phyloP scores from a whole-genome alignment of 2,329 filamentous ascomycete species.

The Curvularia hawaiiensis region DNA sequence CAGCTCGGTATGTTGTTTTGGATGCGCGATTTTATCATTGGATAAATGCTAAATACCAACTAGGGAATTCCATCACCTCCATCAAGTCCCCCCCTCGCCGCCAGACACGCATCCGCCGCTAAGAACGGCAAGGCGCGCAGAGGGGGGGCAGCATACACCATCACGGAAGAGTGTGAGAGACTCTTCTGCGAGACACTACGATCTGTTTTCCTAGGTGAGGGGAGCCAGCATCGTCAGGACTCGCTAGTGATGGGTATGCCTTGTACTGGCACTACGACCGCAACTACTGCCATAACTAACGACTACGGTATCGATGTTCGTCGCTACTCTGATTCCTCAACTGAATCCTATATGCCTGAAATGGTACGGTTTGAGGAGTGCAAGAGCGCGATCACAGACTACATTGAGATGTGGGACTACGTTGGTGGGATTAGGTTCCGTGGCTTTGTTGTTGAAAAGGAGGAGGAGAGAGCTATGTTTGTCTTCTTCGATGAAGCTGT shows the following conservation, averaged over 20 bases:
- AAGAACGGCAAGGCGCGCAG: constrained; percentile 56
- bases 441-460: constrained; percentile 77
- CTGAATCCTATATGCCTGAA: constrained; percentile 44
- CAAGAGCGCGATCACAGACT: constrained; percentile 58
- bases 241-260: constrained; percentile 84
- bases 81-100: constrained; percentile 85
- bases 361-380: constrained; percentile 21
- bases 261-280: constrained; percentile 8
- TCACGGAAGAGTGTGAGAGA: constrained; percentile 99
- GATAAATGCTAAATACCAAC: constrained; percentile 3
- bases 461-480: constrained; percentile 76
- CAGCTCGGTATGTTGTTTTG: constrained; percentile 46
- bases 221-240: constrained; percentile 75
- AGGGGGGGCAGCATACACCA: constrained; percentile 94
- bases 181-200: constrained; percentile 98
- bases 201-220: constrained; percentile 95
- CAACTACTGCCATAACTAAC: constrained; percentile 37
- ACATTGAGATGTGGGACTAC: constrained; percentile 86
- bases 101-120: constrained; percentile 47
- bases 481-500: constrained; percentile 82
- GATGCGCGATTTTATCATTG: not conserved
- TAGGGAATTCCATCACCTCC: constrained; percentile 82
- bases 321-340: constrained; percentile 27
- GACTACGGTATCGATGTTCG: constrained; percentile 37
- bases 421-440: constrained; percentile 82